These are phyloP conservation scores for Chytridiales sp. DNA, from an alignment of 371 early-diverging fungal species.

Conservation along the genomic window DNA sequence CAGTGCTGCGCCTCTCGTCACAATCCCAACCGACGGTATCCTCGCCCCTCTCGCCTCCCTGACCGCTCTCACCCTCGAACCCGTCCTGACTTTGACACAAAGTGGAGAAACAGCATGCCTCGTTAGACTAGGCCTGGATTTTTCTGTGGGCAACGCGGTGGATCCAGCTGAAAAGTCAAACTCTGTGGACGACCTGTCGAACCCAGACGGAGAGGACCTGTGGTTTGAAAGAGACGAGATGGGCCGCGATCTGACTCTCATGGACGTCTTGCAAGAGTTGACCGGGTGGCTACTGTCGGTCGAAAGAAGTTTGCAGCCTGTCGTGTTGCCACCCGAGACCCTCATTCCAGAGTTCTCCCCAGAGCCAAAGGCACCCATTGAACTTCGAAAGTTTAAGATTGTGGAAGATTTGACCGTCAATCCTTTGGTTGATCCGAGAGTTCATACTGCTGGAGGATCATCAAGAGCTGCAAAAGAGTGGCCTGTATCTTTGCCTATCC, in stretches of 20 bases:
- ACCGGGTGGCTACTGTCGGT: slow-evolving; percentile 18
- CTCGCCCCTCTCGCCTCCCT: too few species aligned
- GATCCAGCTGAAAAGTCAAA: neutral
- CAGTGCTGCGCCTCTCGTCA: too few species aligned
- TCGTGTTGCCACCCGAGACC: neutral
- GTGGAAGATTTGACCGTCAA: neutral
- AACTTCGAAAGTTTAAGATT: neutral
- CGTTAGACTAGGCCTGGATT: slow-evolving; percentile 3
- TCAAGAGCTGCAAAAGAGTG: slow-evolving; percentile 15
- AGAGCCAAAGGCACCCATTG: too few species aligned
- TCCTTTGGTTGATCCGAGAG: too few species aligned
- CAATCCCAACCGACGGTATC: too few species aligned
- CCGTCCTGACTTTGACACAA: slow-evolving; percentile 15
- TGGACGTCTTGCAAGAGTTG: slow-evolving; percentile 15
- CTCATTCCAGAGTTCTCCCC: too few species aligned
- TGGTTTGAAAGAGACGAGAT: slow-evolving; percentile 29
- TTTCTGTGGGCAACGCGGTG: neutral
- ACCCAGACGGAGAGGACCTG: slow-evolving; percentile 17
- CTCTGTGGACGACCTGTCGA: slow-evolving; percentile 11
- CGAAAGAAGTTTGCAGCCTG: slow-evolving; percentile 8
- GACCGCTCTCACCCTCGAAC: slow-evolving; percentile 12
- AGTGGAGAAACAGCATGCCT: slow-evolving; percentile 24
- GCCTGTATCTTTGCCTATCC: slow-evolving; percentile 18
- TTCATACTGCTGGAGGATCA: too few species aligned
- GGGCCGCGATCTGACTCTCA: slow-evolving; percentile 12